phyloP scores from a whole-genome alignment of 1,139 yeast species.

The Suhomyces bribrorum region DNA sequence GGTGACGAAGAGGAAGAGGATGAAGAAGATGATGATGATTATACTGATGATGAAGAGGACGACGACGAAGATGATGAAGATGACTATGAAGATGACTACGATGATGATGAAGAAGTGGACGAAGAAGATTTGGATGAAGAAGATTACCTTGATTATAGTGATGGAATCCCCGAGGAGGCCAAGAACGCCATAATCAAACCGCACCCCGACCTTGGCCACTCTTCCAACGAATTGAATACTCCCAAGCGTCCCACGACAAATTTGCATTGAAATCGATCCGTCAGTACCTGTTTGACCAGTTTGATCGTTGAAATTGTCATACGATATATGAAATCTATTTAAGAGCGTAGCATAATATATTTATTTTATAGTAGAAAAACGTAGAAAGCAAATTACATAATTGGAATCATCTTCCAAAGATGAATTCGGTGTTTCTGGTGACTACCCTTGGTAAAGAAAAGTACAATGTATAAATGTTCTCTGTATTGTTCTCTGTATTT shows the following conservation, averaged over 20 bases:
- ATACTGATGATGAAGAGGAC: slow-evolving; percentile 9
- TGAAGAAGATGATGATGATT: slow-evolving; percentile 10
- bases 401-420: too few species aligned
- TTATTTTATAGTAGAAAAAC: background rate
- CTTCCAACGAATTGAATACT: too few species aligned
- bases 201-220: too few species aligned
- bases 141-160: slow-evolving; percentile 31
- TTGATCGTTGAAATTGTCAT: background rate
- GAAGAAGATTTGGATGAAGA: slow-evolving; percentile 23
- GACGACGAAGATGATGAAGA: slow-evolving; percentile 12
- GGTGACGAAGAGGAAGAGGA: slow-evolving; percentile 14
- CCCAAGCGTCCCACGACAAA: too few species aligned
- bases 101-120: slow-evolving; percentile 16
- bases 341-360: background rate
- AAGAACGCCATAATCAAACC: too few species aligned
- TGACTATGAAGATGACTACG: slow-evolving; percentile 12
- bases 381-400: too few species aligned
- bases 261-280: too few species aligned
- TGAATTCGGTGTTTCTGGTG: background rate
- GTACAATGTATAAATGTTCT: too few species aligned
- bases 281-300: background rate
- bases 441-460: background rate
- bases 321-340: background rate
- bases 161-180: slow-evolving; percentile 32
- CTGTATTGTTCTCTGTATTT: too few species aligned